A percentile compares a stretch with the other conserved stretches of the same genome.
These are phyloP conservation scores for Rhizophora apiculata DNA, from an alignment of 345 rosid genomes.

Conservation along the genomic window DNA sequence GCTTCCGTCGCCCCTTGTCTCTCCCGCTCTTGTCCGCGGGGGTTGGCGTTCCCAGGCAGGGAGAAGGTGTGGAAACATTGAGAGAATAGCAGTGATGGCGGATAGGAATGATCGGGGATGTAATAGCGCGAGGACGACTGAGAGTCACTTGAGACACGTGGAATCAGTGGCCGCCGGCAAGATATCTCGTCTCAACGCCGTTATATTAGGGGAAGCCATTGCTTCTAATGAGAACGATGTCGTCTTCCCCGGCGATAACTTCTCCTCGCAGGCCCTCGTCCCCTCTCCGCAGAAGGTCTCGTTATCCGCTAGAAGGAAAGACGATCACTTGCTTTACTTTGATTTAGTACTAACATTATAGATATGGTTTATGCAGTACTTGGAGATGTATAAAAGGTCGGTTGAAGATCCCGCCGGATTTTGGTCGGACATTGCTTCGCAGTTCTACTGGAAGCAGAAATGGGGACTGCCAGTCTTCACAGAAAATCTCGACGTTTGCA, in stretches of 20 bases:
- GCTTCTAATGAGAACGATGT: conserved; percentile 87
- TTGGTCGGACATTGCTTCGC: conserved; percentile 83
- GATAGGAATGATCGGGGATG: too few species aligned
- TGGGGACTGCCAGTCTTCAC: conserved; percentile 62
- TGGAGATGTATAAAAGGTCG: conserved; percentile 81
- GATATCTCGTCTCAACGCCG: conserved; percentile 60
- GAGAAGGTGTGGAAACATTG: too few species aligned
- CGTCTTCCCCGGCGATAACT: conserved; percentile 63
- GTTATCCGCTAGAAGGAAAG: too few species aligned
- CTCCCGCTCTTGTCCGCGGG: too few species aligned
- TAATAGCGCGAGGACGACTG: too few species aligned
- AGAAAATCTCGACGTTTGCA: conserved; percentile 77
- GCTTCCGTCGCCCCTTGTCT: too few species aligned
- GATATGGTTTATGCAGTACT: conserved; percentile 42
- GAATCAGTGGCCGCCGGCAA: conserved; percentile 70
- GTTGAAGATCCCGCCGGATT: conserved; percentile 81
- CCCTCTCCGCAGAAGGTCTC: conserved; percentile 74
- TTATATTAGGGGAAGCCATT: conserved; percentile 70
- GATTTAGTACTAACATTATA: not conserved
- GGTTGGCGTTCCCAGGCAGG: too few species aligned
- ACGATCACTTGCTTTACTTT: not conserved
- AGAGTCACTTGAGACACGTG: conserved; percentile 11
- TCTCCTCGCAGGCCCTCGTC: conserved; percentile 66
- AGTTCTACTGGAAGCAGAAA: conserved; percentile 78
- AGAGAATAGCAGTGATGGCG: too few species aligned